These are phyloP conservation scores for Chaetomium globosum DNA, from an alignment of 2,329 filamentous ascomycete genomes.

Conservation along the genomic window DNA sequence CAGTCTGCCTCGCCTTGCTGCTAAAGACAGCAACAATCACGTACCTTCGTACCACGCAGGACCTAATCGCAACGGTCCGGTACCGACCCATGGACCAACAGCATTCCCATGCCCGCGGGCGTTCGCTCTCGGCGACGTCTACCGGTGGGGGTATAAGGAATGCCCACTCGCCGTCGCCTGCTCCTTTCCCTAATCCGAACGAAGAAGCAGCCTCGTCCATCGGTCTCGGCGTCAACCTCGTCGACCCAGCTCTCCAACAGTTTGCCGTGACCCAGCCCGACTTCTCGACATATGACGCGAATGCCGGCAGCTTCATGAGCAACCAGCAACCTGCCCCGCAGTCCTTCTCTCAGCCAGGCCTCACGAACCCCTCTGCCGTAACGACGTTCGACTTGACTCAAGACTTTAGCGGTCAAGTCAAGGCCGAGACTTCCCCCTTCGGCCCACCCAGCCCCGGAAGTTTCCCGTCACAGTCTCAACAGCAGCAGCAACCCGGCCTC, in stretches of 20 bases:
- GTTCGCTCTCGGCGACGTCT: slow-evolving; percentile 61
- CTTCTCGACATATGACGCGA: slow-evolving; percentile 52
- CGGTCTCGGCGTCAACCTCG: slow-evolving; percentile 58
- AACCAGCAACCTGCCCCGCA: slow-evolving; percentile 51
- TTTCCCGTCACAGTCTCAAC: slow-evolving; percentile 43
- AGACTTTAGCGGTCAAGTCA: slow-evolving; percentile 37
- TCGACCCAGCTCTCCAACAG: slow-evolving; percentile 55
- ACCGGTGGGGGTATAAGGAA: slow-evolving; percentile 60
- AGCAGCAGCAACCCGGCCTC: slow-evolving; percentile 43
- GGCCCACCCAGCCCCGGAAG: slow-evolving; percentile 48
- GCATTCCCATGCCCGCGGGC: slow-evolving; percentile 53
- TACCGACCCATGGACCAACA: slow-evolving; percentile 55
- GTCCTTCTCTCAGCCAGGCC: slow-evolving; percentile 45
- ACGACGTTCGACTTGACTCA: slow-evolving; percentile 48
- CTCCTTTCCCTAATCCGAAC: slow-evolving; percentile 56
- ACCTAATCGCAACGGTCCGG: slow-evolving; percentile 28
- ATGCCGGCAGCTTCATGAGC: slow-evolving; percentile 53
- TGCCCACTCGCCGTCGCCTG: slow-evolving; percentile 65
- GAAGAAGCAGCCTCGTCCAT: slow-evolving; percentile 46
- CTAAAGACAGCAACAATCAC: slow-evolving; percentile 45
- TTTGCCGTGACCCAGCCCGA: slow-evolving; percentile 48
- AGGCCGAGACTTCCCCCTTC: slow-evolving; percentile 29
- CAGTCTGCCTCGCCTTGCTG: slow-evolving; percentile 47
- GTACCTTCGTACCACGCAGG: slow-evolving; percentile 16
- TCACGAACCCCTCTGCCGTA: slow-evolving; percentile 46